These are phyloP conservation scores for Bombardia bombarda DNA, from an alignment of 495 filamentous ascomycete genomes.

Conservation along the genomic window DNA sequence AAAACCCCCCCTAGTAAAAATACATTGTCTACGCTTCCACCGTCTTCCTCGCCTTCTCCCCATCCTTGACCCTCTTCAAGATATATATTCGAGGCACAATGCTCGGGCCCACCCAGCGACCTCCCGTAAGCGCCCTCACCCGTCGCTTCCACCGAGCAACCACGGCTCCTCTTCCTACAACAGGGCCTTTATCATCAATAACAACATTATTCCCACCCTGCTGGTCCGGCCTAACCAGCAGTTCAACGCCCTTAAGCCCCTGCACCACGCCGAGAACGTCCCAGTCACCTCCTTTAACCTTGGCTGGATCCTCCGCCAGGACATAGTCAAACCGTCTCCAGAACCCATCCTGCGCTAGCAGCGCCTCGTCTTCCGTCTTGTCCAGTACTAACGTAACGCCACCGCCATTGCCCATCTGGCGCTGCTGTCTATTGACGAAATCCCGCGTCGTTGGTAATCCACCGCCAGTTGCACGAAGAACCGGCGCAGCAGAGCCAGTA, in stretches of 20 bases:
- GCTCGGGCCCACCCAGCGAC: conserved; percentile 56
- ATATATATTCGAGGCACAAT: conserved; percentile 54
- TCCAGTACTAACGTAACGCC: conserved; percentile 37
- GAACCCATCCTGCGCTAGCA: conserved; percentile 55
- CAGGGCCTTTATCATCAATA: conserved; percentile 16
- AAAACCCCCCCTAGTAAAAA: background rate
- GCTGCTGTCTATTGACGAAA: background rate
- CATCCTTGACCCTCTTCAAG: conserved; percentile 36
- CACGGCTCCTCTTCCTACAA: conserved; percentile 26
- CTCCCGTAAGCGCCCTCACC: conserved; percentile 36
- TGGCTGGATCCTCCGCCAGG: conserved; percentile 58
- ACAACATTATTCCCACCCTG: conserved; percentile 29
- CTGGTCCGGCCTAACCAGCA: conserved; percentile 33
- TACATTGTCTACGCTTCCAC: conserved; percentile 4
- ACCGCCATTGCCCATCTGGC: background rate
- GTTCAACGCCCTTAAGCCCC: conserved; percentile 61
- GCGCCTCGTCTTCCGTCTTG: conserved; percentile 53
- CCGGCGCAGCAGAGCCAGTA: conserved; percentile 7
- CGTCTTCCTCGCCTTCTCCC: conserved; percentile 3
- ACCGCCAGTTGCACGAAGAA: background rate
- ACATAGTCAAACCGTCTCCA: conserved; percentile 80
- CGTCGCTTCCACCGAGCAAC: conserved; percentile 22
- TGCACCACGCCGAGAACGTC: conserved; percentile 58
- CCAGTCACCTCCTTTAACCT: conserved; percentile 55
- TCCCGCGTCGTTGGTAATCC: background rate